Conservation (phyloP, 2,329 filamentous ascomycete species). For the Cercospora zeae-maydis region DNA sequence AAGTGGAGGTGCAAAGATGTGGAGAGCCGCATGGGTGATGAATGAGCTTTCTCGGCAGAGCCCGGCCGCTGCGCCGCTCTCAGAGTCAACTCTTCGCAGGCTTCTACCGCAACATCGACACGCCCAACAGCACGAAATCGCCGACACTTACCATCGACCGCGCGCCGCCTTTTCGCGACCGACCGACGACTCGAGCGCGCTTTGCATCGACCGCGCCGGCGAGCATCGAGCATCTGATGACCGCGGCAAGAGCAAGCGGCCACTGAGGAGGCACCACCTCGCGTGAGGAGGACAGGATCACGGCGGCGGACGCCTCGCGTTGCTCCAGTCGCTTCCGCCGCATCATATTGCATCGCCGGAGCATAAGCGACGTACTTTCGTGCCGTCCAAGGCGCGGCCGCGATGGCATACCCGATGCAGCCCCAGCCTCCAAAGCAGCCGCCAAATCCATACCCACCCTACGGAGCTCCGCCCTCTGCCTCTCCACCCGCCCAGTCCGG, state of each 20-base stretch:
- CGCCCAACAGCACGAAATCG: not conserved
- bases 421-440: slow-evolving; percentile 31
- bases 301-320: not conserved
- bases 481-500: slow-evolving; percentile 36
- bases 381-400: not conserved
- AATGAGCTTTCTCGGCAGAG: not conserved
- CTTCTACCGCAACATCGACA: slow-evolving; percentile 8
- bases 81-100: slow-evolving; percentile 6
- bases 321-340: not conserved
- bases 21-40: not conserved
- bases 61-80: not conserved
- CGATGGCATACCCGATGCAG: slow-evolving; percentile 34
- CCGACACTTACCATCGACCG: not conserved
- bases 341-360: not conserved
- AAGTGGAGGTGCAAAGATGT: not conserved
- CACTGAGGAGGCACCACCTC: slow-evolving; percentile 22
- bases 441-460: slow-evolving; percentile 39
- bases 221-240: slow-evolving; percentile 17
- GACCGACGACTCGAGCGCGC: not conserved
- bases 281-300: not conserved
- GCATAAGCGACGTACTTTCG: not conserved
- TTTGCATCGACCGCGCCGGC: not conserved
- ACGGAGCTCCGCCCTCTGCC: slow-evolving; percentile 43
- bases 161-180: not conserved
- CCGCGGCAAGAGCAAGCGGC: slow-evolving; percentile 7